phyloP scores from a whole-genome alignment of 225 moss, liverwort and hornwort genomes.

The Rhytidiadelphus loreus region DNA sequence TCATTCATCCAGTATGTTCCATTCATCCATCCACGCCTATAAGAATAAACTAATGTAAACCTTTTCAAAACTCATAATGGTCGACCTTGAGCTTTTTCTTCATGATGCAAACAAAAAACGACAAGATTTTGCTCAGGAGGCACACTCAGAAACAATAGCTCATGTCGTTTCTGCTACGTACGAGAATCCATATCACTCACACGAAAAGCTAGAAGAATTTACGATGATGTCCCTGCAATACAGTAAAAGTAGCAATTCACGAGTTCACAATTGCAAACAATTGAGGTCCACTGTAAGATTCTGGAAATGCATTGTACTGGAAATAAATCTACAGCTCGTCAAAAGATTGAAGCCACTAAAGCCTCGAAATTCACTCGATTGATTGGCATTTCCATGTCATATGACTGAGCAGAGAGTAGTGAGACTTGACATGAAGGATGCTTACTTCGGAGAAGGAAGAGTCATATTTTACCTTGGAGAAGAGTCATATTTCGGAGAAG shows the following conservation, averaged over 20 bases:
- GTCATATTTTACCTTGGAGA: constrained; percentile 24
- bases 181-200: neutral
- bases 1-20: neutral
- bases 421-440: neutral
- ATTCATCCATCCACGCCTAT: neutral
- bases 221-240: neutral
- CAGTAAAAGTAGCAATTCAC: neutral
- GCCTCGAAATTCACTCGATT: neutral
- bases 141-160: neutral
- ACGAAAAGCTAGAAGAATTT: constrained; percentile 1
- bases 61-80: too few relatives aligned
- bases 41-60: too few relatives aligned
- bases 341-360: neutral
- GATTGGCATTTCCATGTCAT: neutral
- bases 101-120: neutral
- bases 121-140: neutral
- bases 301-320: too few relatives aligned
- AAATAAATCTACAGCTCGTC: neutral
- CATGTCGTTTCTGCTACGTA: neutral
- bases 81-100: neutral
- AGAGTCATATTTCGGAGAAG: constrained; percentile 31
- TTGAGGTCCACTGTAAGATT: neutral
- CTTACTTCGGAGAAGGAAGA: constrained; percentile 21
- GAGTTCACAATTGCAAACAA: neutral
- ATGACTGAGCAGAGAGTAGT: too few relatives aligned